A percentile compares a stretch with the other conserved stretches of the same genome.
Conservation (phyloP, 1,284 basidiomycete species). For the Irpex sp. region DNA sequence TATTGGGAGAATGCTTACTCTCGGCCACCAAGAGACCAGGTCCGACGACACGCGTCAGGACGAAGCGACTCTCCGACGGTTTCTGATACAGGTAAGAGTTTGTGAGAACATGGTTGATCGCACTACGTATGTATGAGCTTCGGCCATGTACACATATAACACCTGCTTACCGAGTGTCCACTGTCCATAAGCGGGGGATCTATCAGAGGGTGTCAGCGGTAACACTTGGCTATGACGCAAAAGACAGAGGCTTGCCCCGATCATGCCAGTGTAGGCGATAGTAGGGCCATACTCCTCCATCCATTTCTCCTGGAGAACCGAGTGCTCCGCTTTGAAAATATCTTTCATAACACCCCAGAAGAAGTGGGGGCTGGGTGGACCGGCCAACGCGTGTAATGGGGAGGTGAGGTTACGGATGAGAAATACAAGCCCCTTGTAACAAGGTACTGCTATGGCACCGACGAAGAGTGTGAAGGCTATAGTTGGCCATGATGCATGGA, state of each 20-base stretch:
- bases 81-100: conserved; percentile 46
- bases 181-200: conserved; percentile 3
- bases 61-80: conserved; percentile 32
- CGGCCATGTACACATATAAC: no score
- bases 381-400: conserved; percentile 43
- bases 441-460: neutral
- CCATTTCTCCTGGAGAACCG: conserved; percentile 51
- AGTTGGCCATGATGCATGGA: neutral
- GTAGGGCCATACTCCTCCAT: conserved; percentile 48
- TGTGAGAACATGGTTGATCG: conserved; percentile 46
- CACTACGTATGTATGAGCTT: conserved; percentile 25
- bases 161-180: neutral
- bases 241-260: conserved; percentile 2
- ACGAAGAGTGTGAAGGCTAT: neutral
- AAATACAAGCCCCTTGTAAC: neutral
- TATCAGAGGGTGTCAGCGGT: neutral
- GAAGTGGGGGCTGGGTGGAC: conserved; percentile 45
- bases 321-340: conserved; percentile 36
- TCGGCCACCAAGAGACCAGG: conserved; percentile 45
- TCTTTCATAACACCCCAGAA: conserved; percentile 53
- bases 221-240: neutral
- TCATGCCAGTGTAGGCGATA: neutral
- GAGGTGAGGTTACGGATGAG: conserved; percentile 26
- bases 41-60: conserved; percentile 41
- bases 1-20: conserved; percentile 20